Base-by-base conservation (phyloP, 805 yeast genomes). In the Wickerhamomyces bisporus region DNA sequence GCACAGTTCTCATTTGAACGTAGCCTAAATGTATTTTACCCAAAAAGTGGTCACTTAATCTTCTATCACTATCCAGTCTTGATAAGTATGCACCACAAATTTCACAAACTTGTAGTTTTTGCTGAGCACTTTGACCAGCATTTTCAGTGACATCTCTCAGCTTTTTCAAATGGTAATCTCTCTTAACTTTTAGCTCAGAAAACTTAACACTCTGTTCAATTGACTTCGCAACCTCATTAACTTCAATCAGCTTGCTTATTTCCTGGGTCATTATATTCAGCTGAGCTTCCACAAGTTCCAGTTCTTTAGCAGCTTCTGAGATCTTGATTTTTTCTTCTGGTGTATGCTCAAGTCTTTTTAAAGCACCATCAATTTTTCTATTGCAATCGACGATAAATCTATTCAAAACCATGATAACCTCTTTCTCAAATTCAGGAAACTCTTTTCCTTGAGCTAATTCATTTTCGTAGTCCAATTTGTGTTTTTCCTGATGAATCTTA, bases 11-110 rank as follows among this genome's bases (percentile, higher is more conserved):
- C 79, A 89, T 81, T 36, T 73, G 78, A 2, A 80, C 89, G 58
- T 81, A 88, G 0, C 88, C 91, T 45, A 85, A 56, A 63, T 89
- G 97, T 42, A 86, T 76, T 50, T 86, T 87, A 1, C 98, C 98
- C 18, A 80, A 62, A 56, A 86, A 88, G 59, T 89, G 97, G 50
- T 86, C 96, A 1, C 91, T 95, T 45, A 89, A 66, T 49, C 97
- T 70, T 57, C 88, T 70, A 57, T 89, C 97, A 41, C 83, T 86
- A 58, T 89, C 98, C 39, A 88, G 64, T 43, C 91, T 67, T 8
- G 95, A 84, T 27, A 91, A 65, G 53, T 82, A 87, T 1, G 95
- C 95, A 1, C 95, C 96, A 62, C 98, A 89, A 2, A 77, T 79
- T 45, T 77, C 84, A 61, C 98, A 89, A 1, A 86, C 95, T 58